Conservation (phyloP, 2,329 filamentous ascomycete genomes). For the Tricladium varicosporioides region DNA sequence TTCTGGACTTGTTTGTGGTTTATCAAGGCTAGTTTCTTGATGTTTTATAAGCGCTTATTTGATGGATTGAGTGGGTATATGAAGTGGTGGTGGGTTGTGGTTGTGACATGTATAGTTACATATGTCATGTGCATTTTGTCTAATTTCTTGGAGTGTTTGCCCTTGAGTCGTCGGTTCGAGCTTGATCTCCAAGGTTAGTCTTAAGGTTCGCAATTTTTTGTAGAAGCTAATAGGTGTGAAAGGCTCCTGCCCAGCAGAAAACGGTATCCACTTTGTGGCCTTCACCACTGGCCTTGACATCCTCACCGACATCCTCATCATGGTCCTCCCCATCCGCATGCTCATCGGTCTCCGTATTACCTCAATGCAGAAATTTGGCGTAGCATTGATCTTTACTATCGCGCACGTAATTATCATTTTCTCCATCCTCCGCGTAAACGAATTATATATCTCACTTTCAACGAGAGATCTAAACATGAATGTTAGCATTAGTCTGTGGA, state of each 20-base stretch:
- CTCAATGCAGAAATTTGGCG: slow-evolving; percentile 17
- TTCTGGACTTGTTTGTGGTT: slow-evolving; percentile 28
- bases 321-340: slow-evolving; percentile 11
- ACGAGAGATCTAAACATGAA: slow-evolving; percentile 19
- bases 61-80: slow-evolving; percentile 12
- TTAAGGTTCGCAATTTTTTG: not conserved
- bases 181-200: slow-evolving; percentile 5
- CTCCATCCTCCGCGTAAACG: slow-evolving; percentile 1
- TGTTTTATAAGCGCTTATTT: slow-evolving; percentile 21
- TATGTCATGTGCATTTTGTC: slow-evolving; percentile 1
- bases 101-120: slow-evolving; percentile 13
- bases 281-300: not conserved
- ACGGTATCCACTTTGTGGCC: not conserved
- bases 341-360: slow-evolving; percentile 11
- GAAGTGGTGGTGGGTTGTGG: slow-evolving; percentile 23
- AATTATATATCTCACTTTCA: not conserved
- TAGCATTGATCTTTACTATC: slow-evolving; percentile 21
- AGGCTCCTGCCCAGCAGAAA: not conserved
- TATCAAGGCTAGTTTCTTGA: slow-evolving; percentile 25
- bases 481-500: slow-evolving; percentile 12
- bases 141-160: slow-evolving; percentile 10
- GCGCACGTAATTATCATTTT: slow-evolving; percentile 10
- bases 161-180: slow-evolving; percentile 6
- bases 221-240: too few relatives aligned
- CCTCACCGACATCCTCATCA: slow-evolving; percentile 9